Base-by-base conservation (phyloP, 2,329 filamentous ascomycete species). In the Hypoxylon sp. region DNA sequence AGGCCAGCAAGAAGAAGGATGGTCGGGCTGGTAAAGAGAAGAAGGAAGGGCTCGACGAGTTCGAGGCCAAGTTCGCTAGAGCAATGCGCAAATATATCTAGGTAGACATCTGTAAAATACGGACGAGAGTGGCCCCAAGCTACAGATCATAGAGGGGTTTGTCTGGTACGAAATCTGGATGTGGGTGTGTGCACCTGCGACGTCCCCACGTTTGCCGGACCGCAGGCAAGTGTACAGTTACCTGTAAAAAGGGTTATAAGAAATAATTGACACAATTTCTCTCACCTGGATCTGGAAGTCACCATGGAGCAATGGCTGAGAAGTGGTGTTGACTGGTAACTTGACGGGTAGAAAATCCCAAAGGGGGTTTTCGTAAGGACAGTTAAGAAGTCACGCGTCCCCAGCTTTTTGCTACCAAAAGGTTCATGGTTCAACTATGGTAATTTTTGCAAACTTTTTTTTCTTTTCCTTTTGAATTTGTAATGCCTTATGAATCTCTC, bases 61-160 rank as follows among this genome's bases (percentile, higher is more conserved):
- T 74, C 30, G 70, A 68, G 25, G 64, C 68, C 6, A 51, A 69
- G 58, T 74, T 74, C 49, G n/a, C 31, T 2, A 37, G 17, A 8
- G 58, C 56, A 33, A 8, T 66, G 2, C 4, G 31, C 5, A 17
- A 31, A 20, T 49, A 33, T 20, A 56, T 13, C 6, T 33, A 33
- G 20, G 20, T 20, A 20, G 31, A 33, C 31, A 8, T 33, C 10
- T 44, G 30, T 10, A 58, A n/a, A 4, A 22, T 48, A 5, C 6
- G 14, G 42, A 13, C 6, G 4, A 11, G 3, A 31, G 5, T 25
- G 20, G n/a, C 8, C 40, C 10, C 3, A 44, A 3, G 17, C 17
- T 22, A 22, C 8, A 22, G 1, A 22, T 2, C 30, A 33, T 57
- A 14, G 17, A 57, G 27, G 27, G 22, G 40, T 1, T n/a, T 22